Conservation (phyloP, 1,139 yeast species). For the Pichia inconspicua region DNA sequence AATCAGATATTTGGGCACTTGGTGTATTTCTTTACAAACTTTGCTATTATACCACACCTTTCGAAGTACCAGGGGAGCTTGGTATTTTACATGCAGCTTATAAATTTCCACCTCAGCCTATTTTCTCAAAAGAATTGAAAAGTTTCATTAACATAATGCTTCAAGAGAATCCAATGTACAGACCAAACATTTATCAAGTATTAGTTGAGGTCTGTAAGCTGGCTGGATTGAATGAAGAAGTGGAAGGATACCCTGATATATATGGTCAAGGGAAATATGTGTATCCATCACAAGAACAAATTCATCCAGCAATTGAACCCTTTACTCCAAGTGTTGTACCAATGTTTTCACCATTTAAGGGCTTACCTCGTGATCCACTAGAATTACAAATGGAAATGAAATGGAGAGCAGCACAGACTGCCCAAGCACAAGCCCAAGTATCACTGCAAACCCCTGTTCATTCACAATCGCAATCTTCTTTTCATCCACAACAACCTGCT, state of each 20-base stretch:
- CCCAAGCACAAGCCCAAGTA: neutral
- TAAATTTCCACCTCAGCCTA: slow-evolving; percentile 45
- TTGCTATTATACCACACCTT: slow-evolving; percentile 77
- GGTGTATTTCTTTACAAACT: slow-evolving; percentile 72
- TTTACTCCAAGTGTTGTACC: slow-evolving; percentile 26
- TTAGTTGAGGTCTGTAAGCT: slow-evolving; percentile 40
- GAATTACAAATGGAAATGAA: slow-evolving; percentile 14
- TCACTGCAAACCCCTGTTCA: neutral
- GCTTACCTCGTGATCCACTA: slow-evolving; percentile 19
- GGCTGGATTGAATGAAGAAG: slow-evolving; percentile 33
- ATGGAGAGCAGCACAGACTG: slow-evolving; percentile 11
- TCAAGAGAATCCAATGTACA: slow-evolving; percentile 61
- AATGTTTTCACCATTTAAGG: slow-evolving; percentile 24
- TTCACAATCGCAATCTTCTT: slow-evolving; percentile 4
- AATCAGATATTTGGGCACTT: slow-evolving; percentile 77
- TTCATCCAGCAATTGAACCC: slow-evolving; percentile 24
- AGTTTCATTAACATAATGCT: slow-evolving; percentile 55
- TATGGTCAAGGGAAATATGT: slow-evolving; percentile 26
- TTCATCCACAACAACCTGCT: slow-evolving; percentile 8
- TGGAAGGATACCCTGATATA: slow-evolving; percentile 25
- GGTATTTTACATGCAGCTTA: slow-evolving; percentile 59
- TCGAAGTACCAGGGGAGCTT: slow-evolving; percentile 65
- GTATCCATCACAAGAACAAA: slow-evolving; percentile 22
- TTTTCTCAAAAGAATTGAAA: slow-evolving; percentile 43
- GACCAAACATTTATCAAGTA: slow-evolving; percentile 87